These are phyloP conservation scores for Taiozyma onychis DNA, from an alignment of 1,139 yeast genomes.

Conservation along the genomic window DNA sequence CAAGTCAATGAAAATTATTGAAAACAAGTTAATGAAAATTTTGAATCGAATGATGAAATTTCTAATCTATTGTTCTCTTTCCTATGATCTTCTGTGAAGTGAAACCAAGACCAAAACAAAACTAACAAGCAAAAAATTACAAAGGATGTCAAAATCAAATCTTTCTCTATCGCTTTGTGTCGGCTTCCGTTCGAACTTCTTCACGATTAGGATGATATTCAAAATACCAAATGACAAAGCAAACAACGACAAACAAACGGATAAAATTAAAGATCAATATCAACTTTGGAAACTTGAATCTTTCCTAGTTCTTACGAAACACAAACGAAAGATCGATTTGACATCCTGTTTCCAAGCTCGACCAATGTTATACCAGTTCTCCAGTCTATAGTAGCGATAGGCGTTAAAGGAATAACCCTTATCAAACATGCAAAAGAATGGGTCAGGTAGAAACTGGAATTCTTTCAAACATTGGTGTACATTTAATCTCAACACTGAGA, in stretches of 20 bases:
- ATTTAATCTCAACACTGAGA: not conserved
- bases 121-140: not conserved
- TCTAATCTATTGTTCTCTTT: not conserved
- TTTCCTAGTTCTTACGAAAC: not conserved
- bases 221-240: not conserved
- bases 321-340: not conserved
- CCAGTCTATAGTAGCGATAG: not conserved
- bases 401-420: not conserved
- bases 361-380: not conserved
- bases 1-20: slow-evolving; percentile 4
- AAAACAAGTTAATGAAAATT: not conserved
- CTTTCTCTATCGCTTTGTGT: not conserved
- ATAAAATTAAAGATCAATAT: not conserved
- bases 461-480: not conserved
- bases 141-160: not conserved
- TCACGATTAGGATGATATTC: not conserved
- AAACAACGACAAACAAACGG: not conserved
- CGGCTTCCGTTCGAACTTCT: not conserved
- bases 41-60: not conserved
- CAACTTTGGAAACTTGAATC: not conserved
- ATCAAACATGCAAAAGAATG: not conserved
- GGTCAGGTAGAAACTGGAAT: not conserved
- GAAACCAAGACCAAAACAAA: not conserved
- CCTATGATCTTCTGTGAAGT: not conserved
- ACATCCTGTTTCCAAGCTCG: not conserved